phyloP scores from a whole-genome alignment of 2,329 filamentous ascomycete species.

The Aphanoascus verrucosus region DNA sequence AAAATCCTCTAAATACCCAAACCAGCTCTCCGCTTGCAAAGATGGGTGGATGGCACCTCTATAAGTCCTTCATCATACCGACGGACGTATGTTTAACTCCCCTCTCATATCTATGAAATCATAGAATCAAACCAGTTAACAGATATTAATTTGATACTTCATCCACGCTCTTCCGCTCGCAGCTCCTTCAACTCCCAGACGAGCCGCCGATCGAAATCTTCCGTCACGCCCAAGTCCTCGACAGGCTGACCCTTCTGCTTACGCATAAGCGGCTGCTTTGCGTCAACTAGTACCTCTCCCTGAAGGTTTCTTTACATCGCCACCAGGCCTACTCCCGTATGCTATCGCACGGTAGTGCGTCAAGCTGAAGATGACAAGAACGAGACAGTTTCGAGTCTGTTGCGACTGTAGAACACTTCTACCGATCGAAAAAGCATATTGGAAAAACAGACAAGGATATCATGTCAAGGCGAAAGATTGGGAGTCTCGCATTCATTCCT shows the following conservation, averaged over 20 bases:
- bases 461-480: not conserved
- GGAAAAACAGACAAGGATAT: not conserved
- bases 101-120: not conserved
- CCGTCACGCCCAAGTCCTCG: not conserved
- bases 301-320: not conserved
- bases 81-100: not conserved
- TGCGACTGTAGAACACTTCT: not conserved
- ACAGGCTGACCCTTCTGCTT: not conserved
- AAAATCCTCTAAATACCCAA: not conserved
- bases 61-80: not conserved
- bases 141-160: not conserved
- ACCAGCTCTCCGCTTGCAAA: not conserved
- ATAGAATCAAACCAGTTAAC: not conserved
- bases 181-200: not conserved
- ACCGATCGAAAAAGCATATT: not conserved
- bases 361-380: not conserved
- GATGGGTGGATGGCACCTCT: not conserved
- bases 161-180: not conserved
- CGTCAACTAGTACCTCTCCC: not conserved
- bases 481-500: not conserved
- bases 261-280: not conserved
- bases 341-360: not conserved
- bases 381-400: not conserved
- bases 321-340: not conserved
- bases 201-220: not conserved